Conservation (phyloP, 2,329 filamentous ascomycete species). For the Aspergillus jensenii region DNA sequence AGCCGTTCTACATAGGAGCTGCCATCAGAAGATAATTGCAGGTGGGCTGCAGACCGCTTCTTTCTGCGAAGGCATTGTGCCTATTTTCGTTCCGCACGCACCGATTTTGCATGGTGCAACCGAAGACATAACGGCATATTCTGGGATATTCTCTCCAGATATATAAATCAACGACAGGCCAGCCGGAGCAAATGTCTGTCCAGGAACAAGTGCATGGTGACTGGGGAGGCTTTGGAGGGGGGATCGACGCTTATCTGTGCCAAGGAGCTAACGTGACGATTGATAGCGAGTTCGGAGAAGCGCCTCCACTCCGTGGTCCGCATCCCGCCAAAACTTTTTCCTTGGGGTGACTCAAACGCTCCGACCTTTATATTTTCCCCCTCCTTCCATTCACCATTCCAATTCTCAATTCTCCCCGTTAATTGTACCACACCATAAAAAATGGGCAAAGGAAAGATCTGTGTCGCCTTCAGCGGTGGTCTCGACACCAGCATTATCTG, state of each 20-base stretch:
- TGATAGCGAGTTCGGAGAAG: slow-evolving; percentile 1
- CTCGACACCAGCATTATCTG: slow-evolving; percentile 61
- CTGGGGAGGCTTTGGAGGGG: neutral
- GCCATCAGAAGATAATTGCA: neutral
- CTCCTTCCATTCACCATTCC: neutral
- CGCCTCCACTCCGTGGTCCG: neutral
- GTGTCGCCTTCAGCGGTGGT: slow-evolving; percentile 48
- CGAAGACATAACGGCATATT: neutral
- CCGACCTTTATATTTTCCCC: neutral
- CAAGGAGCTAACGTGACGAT: slow-evolving; percentile 1
- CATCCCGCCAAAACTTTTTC: slow-evolving; percentile 13
- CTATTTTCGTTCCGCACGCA: no score
- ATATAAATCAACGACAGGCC: neutral
- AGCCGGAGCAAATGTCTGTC: neutral
- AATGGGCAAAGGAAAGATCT: slow-evolving; percentile 29
- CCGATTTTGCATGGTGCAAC: neutral
- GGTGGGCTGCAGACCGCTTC: neutral
- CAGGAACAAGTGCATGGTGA: neutral
- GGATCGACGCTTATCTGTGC: slow-evolving; percentile 8
- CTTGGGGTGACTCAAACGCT: slow-evolving; percentile 10
- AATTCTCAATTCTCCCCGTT: neutral
- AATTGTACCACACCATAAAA: neutral
- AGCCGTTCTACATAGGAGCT: no score
- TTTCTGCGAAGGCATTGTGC: neutral
- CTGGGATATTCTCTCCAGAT: neutral